phyloP scores from a whole-genome alignment of 805 yeast genomes.

The Starmerella bombicola region DNA sequence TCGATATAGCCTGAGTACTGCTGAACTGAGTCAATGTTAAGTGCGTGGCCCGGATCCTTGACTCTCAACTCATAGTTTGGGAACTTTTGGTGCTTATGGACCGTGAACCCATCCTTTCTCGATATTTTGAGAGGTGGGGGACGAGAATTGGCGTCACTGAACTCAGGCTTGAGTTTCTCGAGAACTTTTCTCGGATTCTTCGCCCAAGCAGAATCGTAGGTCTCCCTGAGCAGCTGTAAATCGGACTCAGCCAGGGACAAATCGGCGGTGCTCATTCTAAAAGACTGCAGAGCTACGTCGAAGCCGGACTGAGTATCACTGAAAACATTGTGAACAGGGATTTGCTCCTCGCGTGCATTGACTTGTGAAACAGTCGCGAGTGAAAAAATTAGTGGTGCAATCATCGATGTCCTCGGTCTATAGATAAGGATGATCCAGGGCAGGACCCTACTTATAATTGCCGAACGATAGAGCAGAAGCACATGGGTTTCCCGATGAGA shows the following conservation, averaged over 20 bases:
- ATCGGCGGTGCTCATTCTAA: not conserved
- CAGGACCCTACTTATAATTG: too few relatives aligned
- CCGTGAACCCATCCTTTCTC: constrained; percentile 14
- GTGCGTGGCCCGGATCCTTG: constrained; percentile 42
- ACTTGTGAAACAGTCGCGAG: too few relatives aligned
- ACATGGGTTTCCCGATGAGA: too few relatives aligned
- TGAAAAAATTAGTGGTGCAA: too few relatives aligned
- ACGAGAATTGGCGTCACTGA: constrained; percentile 6
- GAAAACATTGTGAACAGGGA: too few relatives aligned
- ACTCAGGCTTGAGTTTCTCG: constrained; percentile 6
- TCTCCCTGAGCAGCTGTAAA: too few relatives aligned
- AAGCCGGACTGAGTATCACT: too few relatives aligned
- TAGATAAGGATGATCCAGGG: too few relatives aligned
- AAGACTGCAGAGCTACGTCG: constrained; percentile 8
- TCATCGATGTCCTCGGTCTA: too few relatives aligned
- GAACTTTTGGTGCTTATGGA: constrained; percentile 15
- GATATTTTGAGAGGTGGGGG: constrained; percentile 13
- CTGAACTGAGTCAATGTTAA: constrained; percentile 71
- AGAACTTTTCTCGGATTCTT: constrained; percentile 9
- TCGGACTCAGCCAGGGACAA: not conserved
- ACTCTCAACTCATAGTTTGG: constrained; percentile 46
- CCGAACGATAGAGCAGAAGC: too few relatives aligned
- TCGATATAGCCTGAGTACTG: constrained; percentile 71
- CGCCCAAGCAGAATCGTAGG: constrained; percentile 1
- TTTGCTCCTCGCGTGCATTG: too few relatives aligned